Evolutionary conservation across 2,329 filamentous ascomycete species (phyloP), one percentile per base, ranked within the genome.

Genomic region (Scytalidium sp.): DNA sequence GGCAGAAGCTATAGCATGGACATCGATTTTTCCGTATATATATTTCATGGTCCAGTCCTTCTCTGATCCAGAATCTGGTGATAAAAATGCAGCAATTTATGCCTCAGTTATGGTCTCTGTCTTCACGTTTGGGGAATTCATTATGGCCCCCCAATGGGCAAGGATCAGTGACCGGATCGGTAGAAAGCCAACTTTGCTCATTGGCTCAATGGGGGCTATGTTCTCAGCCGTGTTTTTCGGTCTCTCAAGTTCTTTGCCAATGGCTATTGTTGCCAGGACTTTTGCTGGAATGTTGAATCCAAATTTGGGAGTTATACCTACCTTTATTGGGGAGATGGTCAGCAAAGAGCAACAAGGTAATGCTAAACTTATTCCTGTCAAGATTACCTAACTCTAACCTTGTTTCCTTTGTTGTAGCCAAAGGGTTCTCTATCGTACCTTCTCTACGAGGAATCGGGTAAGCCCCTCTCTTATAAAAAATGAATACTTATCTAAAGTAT

Each of bases 21-120:
- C 96, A 89, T 96, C 90, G 45, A 96, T 96, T 60, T 96, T 97
- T 66, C 92, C 92, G 1, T 97, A 97, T 69, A 90, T 94, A 60
- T 96, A 96, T 74, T 91, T 88, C 74, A 96, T 97, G 92, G 87
- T 97, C 57, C 79, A 90, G 63, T 89, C 89, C 50, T 96, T 97
- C 70, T 77, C 88, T 64, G 85, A 94, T 65, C 89, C 90, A 55
- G 76, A 88, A 45, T 40, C 22, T 5, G 84, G 91, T 64, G 75
- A 86, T 56, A 84, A 79, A 63, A 83, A 87, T 66, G 93, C 95
- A 59, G 89, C 91, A 10, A 81, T 96, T 49, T 97, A 96, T 67
- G 90, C 89, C 22, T 92, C 92, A 63, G 87, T 96, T 81, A 90
- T 97, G 57, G 96, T 92, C 0, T 96, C 92, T 2, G 86, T 91